A percentile compares a stretch with the other conserved stretches of the same genome.
Evolutionary conservation across 225 moss, liverwort and hornwort species (phyloP).

Genomic region (Bryoerythrophyllum caledonicum): DNA sequence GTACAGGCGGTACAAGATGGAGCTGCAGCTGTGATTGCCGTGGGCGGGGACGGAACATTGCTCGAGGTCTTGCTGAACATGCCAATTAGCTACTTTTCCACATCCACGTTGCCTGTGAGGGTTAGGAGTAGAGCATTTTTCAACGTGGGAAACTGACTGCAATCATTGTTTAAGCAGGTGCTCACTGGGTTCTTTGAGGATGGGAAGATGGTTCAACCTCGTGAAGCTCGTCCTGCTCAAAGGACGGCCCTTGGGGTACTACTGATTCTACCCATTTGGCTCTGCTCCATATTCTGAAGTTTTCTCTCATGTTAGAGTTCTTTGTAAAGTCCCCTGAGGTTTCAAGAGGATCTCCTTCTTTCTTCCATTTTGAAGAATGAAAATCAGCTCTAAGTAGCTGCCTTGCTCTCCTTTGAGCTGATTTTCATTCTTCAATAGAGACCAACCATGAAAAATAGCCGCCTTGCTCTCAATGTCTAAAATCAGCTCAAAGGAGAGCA

Average conservation of each 20-base stretch:
- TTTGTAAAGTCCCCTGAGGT: too few species aligned
- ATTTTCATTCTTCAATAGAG: too few species aligned
- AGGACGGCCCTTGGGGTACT: slow-evolving; percentile 67
- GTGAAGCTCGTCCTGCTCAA: slow-evolving; percentile 21
- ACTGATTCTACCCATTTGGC: background rate
- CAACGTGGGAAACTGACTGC: background rate
- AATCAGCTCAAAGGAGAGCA: too few species aligned
- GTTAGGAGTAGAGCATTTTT: background rate
- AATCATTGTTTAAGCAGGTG: slow-evolving; percentile 37
- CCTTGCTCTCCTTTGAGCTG: too few species aligned
- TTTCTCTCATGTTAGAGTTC: background rate
- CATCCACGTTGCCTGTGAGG: too few species aligned
- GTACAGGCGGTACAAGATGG: slow-evolving; percentile 63
- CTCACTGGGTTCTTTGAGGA: slow-evolving; percentile 77
- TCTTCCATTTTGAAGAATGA: too few species aligned
- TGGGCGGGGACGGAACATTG: slow-evolving; percentile 78
- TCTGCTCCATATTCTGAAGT: background rate
- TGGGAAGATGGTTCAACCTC: slow-evolving; percentile 52
- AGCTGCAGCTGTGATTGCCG: slow-evolving; percentile 79
- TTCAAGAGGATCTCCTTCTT: too few species aligned
- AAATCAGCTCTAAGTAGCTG: too few species aligned
- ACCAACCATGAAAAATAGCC: too few species aligned
- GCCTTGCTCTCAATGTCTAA: too few species aligned
- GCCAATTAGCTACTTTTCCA: background rate
- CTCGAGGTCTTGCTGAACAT: slow-evolving; percentile 51